Base-by-base conservation (phyloP, 2,329 filamentous ascomycete genomes). In the Sporothrix globosa region DNA sequence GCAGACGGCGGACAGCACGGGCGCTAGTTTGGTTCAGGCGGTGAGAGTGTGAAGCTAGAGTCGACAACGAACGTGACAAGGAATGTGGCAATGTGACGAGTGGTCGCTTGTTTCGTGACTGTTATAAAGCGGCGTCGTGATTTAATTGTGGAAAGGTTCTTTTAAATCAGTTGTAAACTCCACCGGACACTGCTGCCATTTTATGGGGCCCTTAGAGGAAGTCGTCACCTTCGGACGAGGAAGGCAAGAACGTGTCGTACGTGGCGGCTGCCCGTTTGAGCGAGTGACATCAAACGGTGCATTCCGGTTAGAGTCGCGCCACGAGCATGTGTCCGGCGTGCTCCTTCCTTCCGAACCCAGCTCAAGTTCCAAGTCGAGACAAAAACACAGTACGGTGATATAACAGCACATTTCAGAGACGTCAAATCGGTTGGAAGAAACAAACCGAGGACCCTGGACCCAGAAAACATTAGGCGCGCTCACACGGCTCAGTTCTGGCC, bases 211-310 rank as follows among this genome's bases (percentile, higher is more conserved):
- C 44, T 19, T 4, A 4, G 17, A 6, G 14, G 13, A 48, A 13
- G 44, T 19, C 48, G 19, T n/a, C 9, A 11, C 54, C 1, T n/a
- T 41, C 54, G n/a, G 54, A 58, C 17, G 30, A 48, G 34, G 60
- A 65, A 65, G 60, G 41, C 41, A 50, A 44, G 44, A 52, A 41
- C 10, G 41, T 39, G 48, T n/a, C 30, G 63, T 41, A 30, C 50
- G 46, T 52, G 63, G 48, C 65, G 34, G 65, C 65, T 67, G 53
- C 65, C 65, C 9, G 63, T 67, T 67, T 53, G 30, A 48, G 63
- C 63, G 48, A 67, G 63, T 53, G 63, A 39, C 48, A 67, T 53
- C 63, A 67, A 67, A 34, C 60, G 48, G 60, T 24, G n/a, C 60
- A 50, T 65, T 65, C 60, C 60, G 30, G 21, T 30, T 65, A 10